Base-by-base conservation (phyloP, 2,329 filamentous ascomycete species). In the Myriosclerotinia curreyana region DNA sequence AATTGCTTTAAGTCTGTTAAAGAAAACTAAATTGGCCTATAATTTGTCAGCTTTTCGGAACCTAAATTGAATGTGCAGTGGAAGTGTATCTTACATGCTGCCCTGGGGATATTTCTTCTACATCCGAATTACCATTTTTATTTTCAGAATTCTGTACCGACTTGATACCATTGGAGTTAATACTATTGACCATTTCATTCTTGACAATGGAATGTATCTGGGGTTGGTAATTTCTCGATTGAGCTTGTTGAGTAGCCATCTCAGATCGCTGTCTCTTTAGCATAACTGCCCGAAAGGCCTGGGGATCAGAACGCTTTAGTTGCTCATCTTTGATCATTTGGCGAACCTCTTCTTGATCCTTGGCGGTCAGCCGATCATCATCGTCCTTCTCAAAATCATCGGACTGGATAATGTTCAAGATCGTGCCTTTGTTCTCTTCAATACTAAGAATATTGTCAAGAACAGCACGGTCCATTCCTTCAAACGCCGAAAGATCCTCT, bases 331-430 rank as follows among this genome's bases (percentile, higher is more conserved):
- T 70, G 8, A 80, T 68, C 56, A 80, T 74, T 49, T 77, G 68
- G 40, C 82, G 78, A 0, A 85, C 84, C 53, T 86, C 82, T 51
- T 76, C 77, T 12, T 79, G 74, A 67, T 92, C 89, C 60, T 89
- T 85, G 0, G 79, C 77, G 0, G 85, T 86, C 28, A 93, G 75
- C 15, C 81, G 80, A 58, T 86, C 85, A 14, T 83, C 77, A 64
- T 89, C 87, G 67, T 92, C 87, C 68, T 85, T 81, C 68, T 90
- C 86, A 68, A 92, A 91, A 0, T 87, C 88, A 69, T 94, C 88
- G 0, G 87, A 89, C 48, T 87, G 82, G 3, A 84, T 80, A 64
- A 94, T 86, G 1, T 77, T 77, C 15, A 80, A 76, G 55, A 90
- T 82, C 11, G 76, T 74, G 7, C 51, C 48, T 2, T 49, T 42